These are phyloP conservation scores for Pseudomonodictys pantanalensis DNA, from an alignment of 495 filamentous ascomycete genomes.

Conservation along the genomic window DNA sequence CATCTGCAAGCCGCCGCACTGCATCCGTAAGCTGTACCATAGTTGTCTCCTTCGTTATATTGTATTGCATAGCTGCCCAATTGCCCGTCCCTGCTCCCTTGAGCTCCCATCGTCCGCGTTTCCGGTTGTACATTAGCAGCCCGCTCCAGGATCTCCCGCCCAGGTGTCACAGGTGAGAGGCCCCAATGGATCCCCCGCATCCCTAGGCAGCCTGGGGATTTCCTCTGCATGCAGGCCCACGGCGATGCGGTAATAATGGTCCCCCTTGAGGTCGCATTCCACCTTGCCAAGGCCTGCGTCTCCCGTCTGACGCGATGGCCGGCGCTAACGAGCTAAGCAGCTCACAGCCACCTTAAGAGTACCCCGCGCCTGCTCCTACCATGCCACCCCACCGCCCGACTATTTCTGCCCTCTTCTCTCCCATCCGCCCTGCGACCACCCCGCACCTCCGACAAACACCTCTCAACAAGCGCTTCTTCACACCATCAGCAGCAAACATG, in stretches of 20 bases:
- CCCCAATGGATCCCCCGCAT: constrained; percentile 19
- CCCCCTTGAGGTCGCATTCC: background rate
- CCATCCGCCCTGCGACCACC: constrained; percentile 35
- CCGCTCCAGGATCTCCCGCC: constrained; percentile 7
- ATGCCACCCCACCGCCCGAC: constrained; percentile 31
- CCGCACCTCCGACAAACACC: constrained; percentile 44
- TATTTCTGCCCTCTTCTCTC: constrained; percentile 27
- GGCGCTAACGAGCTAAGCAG: constrained; percentile 7
- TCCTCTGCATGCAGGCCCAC: constrained; percentile 11
- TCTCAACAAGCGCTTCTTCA: constrained; percentile 56
- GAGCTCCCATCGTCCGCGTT: background rate
- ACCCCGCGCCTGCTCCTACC: constrained; percentile 4
- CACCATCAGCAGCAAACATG: constrained; percentile 64
- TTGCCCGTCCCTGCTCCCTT: background rate
- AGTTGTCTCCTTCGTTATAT: constrained; percentile 20
- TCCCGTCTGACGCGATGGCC: constrained; percentile 16
- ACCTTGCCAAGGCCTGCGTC: constrained; percentile 6
- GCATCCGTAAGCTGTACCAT: constrained; percentile 17
- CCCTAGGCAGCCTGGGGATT: constrained; percentile 19
- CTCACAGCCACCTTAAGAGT: constrained; percentile 6
- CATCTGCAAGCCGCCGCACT: background rate
- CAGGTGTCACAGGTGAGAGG: background rate
- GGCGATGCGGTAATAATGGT: background rate
- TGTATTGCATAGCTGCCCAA: constrained; percentile 33
- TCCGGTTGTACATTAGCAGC: constrained; percentile 12